Conservation (phyloP, 768 basidiomycete genomes). For the Tricholoma sp. region DNA sequence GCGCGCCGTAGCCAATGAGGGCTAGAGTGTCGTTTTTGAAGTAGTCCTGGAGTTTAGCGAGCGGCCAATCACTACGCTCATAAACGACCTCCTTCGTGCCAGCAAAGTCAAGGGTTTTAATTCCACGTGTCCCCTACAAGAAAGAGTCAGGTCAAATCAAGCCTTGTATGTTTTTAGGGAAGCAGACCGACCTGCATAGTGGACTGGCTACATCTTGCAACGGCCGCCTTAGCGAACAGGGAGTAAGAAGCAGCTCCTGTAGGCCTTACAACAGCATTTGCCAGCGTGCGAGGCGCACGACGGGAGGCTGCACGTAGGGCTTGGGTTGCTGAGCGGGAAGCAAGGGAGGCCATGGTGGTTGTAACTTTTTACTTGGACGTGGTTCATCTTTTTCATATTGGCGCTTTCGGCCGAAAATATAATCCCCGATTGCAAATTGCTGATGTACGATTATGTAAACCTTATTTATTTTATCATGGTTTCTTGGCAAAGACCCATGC, state of each 20-base stretch:
- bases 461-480: too few relatives aligned
- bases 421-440: not conserved
- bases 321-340: constrained; percentile 58
- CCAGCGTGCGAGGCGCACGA: constrained; percentile 51
- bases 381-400: not conserved
- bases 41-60: constrained; percentile 97
- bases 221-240: constrained; percentile 48
- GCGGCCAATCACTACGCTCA: constrained; percentile 96
- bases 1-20: constrained; percentile 98
- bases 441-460: too few relatives aligned
- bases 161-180: not conserved
- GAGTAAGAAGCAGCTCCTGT: constrained; percentile 64
- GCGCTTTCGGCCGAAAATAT: not conserved
- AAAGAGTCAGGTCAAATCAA: constrained; percentile 5
- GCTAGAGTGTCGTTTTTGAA: constrained; percentile 99
- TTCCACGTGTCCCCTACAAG: constrained; percentile 58
- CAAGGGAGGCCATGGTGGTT: constrained; percentile 58
- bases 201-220: constrained; percentile 33
- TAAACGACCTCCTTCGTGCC: constrained; percentile 92
- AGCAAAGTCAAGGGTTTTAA: constrained; percentile 97
- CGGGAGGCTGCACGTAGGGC: constrained; percentile 63
- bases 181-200: constrained; percentile 27
- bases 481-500: too few relatives aligned
- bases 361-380: not conserved
- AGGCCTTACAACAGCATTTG: constrained; percentile 34